Base-by-base conservation (phyloP, 306 rosid genomes). In the Corylus heterophylla region DNA sequence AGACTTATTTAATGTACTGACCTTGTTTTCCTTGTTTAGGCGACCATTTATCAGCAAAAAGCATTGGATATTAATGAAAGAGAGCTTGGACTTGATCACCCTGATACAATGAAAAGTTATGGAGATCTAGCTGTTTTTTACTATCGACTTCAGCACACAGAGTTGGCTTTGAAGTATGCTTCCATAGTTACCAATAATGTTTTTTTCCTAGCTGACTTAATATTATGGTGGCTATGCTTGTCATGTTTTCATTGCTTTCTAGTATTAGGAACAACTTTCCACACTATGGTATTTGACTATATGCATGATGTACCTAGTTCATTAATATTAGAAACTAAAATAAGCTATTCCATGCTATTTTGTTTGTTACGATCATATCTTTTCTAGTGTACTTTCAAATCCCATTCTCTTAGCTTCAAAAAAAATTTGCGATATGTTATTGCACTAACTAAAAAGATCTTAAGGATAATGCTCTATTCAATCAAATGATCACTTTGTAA, bases 51-150 rank as follows among this genome's bases (percentile, higher is more conserved):
- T 87, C 98, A 95, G 90, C 98, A 95, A 84, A 95, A 95, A 74
- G 98, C 98, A 49, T 82, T 95, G 84, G 98, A 95, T 86, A 92
- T 95, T 76, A 95, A 95, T 62, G 98, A 95, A 83, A 92, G 98
- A 86, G 98, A 95, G 86, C 98, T 95, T 56, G 98, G 98, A 85
- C 92, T 95, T 80, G 98, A 95, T 89, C 98, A 95, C 90, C 98
- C 98, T 80, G 98, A 95, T 79, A 95, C 98, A 22, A 95, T 95
- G 98, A 95, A 95, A 88, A 95, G 98, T 83, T 95, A 95, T 59
- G 98, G 98, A 77, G 98, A 95, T 85, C 92, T 95, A 20, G 98
- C 98, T 73, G 98, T 95, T 83, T 95, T 95, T 88, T 95, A 95
- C 85, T 95, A 95, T 84, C 90, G 98, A 54, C 98, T 95, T 81